phyloP scores from a whole-genome alignment of 305 asterid species.

The Fraxinus xanthoxyloides region DNA sequence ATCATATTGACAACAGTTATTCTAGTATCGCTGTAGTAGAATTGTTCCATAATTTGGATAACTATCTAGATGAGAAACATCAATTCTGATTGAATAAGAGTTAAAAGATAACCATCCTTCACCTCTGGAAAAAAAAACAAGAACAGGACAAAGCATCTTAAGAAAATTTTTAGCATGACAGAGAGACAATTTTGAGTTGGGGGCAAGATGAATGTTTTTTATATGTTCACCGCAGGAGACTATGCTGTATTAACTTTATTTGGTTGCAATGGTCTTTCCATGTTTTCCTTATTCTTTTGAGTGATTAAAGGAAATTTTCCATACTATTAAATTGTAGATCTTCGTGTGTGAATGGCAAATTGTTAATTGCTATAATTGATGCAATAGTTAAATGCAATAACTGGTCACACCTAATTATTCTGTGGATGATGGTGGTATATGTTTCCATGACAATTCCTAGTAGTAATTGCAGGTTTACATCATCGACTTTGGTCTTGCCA shows the following conservation, averaged over 20 bases:
- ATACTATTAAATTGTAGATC: neutral
- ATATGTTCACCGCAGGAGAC: neutral
- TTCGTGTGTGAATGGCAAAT: neutral
- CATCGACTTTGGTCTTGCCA: constrained; percentile 69
- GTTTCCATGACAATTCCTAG: constrained; percentile 13
- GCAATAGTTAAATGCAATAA: neutral
- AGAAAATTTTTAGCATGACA: neutral
- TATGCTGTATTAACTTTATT: neutral
- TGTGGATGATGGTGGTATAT: constrained; percentile 12
- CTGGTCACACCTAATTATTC: constrained; percentile 1
- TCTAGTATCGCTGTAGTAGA: neutral
- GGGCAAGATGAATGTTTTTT: neutral
- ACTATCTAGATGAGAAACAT: neutral
- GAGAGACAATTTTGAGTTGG: neutral
- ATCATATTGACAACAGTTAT: neutral
- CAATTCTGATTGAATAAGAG: neutral
- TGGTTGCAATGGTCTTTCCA: neutral
- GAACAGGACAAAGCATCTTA: neutral
- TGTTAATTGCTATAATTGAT: neutral
- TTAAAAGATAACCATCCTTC: neutral
- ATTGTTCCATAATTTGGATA: neutral
- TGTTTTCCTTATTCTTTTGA: neutral
- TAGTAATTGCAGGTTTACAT: constrained; percentile 49
- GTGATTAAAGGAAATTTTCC: neutral
- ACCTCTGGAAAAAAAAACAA: neutral